Percentiles rank a stretch among this genome's conserved stretches.
phyloP scores from a whole-genome alignment of 2,329 filamentous ascomycete species.

The Ascochyta clinopodiicola region DNA sequence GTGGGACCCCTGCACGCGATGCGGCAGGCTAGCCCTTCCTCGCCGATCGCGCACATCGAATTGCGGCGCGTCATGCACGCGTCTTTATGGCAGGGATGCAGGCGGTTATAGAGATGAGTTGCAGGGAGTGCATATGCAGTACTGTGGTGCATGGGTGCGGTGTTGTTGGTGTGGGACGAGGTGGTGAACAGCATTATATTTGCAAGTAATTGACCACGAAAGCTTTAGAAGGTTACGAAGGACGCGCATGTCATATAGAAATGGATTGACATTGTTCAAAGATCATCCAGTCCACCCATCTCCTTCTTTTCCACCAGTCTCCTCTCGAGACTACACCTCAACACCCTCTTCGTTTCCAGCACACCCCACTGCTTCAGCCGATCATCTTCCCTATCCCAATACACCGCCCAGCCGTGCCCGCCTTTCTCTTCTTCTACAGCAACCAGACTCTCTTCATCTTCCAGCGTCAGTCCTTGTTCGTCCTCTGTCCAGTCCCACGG shows the following conservation, averaged over 20 bases:
- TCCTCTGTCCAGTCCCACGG: slow-evolving; percentile 82
- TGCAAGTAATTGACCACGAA: not conserved
- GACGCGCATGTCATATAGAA: not conserved
- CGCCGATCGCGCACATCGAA: slow-evolving; percentile 17
- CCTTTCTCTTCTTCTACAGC: slow-evolving; percentile 61
- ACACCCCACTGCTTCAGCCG: slow-evolving; percentile 48
- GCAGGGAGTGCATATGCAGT: not conserved
- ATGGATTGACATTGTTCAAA: not conserved
- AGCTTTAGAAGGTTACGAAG: not conserved
- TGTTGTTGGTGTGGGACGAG: not conserved
- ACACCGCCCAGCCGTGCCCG: slow-evolving; percentile 60
- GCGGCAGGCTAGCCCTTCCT: slow-evolving; percentile 2
- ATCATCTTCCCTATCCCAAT: slow-evolving; percentile 58
- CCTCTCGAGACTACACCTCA: slow-evolving; percentile 55
- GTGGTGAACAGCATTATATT: not conserved
- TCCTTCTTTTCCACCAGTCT: slow-evolving; percentile 42
- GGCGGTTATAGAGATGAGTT: not conserved
- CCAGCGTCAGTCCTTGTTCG: slow-evolving; percentile 58
- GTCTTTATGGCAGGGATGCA: slow-evolving; percentile 1
- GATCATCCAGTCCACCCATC: slow-evolving; percentile 18
- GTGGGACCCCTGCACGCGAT: slow-evolving; percentile 21
- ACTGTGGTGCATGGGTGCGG: no score
- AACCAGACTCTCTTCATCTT: slow-evolving; percentile 63
- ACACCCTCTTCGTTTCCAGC: slow-evolving; percentile 50
- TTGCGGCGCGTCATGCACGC: slow-evolving; percentile 4